Base-by-base conservation (phyloP, 2,329 filamentous ascomycete genomes). In the Tolypocladium guangdongense region DNA sequence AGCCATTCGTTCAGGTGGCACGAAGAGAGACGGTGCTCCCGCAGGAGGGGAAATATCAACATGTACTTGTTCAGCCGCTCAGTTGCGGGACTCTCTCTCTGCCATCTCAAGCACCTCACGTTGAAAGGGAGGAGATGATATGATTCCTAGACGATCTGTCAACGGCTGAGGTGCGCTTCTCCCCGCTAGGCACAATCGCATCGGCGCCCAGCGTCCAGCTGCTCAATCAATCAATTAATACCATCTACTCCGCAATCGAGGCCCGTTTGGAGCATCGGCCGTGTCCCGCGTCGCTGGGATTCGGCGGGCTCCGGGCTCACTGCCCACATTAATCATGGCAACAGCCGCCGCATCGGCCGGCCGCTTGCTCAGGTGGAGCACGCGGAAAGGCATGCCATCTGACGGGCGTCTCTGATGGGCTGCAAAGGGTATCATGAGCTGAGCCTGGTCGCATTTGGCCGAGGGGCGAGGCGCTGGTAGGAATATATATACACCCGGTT, bases 261-360 rank as follows among this genome's bases (percentile, higher is more conserved):
- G 38, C 38, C 11, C 38, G 8, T 6, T 30, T 30, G 30, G 30
- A 30, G 43, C 27, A n/a, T 20, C 43, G 38, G 35, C 58, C 52
- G 54, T 33, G 49, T 56, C 48, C 52, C 52, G 55, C 56, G 56
- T 52, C 54, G 18, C 55, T 60, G 63, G 63, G 56, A 38, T 52
- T 64, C 63, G 63, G 63, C 62, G 63, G 60, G 58, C 58, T 65
- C 62, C 62, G 62, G 51, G 33, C 35, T 33, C 20, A 33, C 47
- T 39, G 11, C 50, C 37, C 50, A 30, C 47, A n/a, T n/a, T n/a
- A n/a, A n/a, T n/a, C n/a, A n/a, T 30, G 12, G 16, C n/a, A n/a
- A 30, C 20, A 27, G 33, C 22, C 24, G 35, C 33, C 48, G 35
- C 33, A 18, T 37, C 7, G 20, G 24, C 48, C 48, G 48, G 7